Base-by-base conservation (phyloP, 139 green algal genomes). In the Dunaliella primolecta region DNA sequence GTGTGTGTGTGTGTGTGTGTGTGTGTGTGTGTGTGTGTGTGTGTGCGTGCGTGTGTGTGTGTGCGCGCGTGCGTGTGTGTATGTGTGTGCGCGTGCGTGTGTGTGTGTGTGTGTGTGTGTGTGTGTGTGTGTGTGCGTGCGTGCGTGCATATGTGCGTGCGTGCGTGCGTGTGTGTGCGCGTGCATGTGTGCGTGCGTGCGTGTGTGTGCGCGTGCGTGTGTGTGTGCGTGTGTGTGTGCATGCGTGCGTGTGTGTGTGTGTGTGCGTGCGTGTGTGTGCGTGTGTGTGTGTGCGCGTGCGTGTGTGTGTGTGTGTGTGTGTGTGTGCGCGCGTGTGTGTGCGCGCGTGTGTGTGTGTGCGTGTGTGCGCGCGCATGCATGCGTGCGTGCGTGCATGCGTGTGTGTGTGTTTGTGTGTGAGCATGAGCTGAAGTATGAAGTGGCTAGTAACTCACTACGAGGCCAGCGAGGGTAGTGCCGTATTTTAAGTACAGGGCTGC, bases 401-500 rank as follows among this genome's bases (percentile, higher is more conserved):
- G n/a, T n/a, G n/a, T n/a, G n/a, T n/a, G n/a, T n/a, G n/a, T n/a
- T n/a, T n/a, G n/a, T n/a, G n/a, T n/a, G n/a, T n/a, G n/a, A n/a
- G n/a, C n/a, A n/a, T n/a, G n/a, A n/a, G n/a, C n/a, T n/a, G n/a
- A n/a, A n/a, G n/a, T n/a, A n/a, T n/a, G n/a, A n/a, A n/a, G n/a
- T n/a, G n/a, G n/a, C n/a, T n/a, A n/a, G n/a, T n/a, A n/a, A 87
- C 84, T 31, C 46, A 87, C 84, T 79, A 95, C 91, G 2, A 96
- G 89, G 1, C 93, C 93, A 32, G 90, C 91, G 75, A 95, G 81
- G 0, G 93, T 96, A 0, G 94, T 97, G 32, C 94, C 94, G 76
- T 94, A 87, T 33, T 90, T 82, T 0, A 90, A 81, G 83, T 97
- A 97, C 1, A 91, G 74, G 30, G 92, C 74, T 20, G 87, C 55